phyloP scores from a whole-genome alignment of 345 rosid genomes.

The Diplotaxis tenuifolia region DNA sequence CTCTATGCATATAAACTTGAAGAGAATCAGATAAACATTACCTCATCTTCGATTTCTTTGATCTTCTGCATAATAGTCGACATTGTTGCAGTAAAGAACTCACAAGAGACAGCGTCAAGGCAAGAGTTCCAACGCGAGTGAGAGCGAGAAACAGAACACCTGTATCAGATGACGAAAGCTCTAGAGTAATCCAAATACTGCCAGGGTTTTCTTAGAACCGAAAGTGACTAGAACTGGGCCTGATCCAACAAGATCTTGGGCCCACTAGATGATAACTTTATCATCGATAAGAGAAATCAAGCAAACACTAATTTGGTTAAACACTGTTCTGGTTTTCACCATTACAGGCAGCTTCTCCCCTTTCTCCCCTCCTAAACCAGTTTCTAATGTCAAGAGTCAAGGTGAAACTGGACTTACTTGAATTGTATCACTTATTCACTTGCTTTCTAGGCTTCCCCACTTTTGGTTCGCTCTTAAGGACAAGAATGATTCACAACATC shows the following conservation, averaged over 20 bases:
- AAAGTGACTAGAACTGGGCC: constrained; percentile 18
- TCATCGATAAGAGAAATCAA: too few relatives aligned
- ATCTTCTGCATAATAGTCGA: constrained; percentile 84
- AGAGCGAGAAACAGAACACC: constrained; percentile 3
- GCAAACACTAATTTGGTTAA: background rate
- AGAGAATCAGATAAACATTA: constrained; percentile 13
- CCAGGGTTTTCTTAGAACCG: constrained; percentile 31
- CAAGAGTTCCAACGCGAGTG: background rate
- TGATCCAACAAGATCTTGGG: constrained; percentile 11
- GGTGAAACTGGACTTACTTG: background rate
- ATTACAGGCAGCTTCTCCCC: background rate
- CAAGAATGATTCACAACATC: background rate
- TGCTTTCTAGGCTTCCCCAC: constrained; percentile 3
- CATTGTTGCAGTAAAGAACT: constrained; percentile 43
- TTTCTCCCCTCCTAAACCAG: background rate
- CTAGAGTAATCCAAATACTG: background rate
- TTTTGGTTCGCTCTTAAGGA: background rate
- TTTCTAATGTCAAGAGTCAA: background rate
- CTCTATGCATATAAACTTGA: background rate
- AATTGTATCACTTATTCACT: constrained; percentile 1
- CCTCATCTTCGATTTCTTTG: constrained; percentile 95
- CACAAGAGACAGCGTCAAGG: background rate
- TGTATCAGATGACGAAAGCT: constrained; percentile 3
- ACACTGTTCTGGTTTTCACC: background rate
- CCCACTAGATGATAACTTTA: constrained; percentile 5